These are phyloP conservation scores for Quercus ilex DNA, from an alignment of 306 rosid species.

Conservation along the genomic window DNA sequence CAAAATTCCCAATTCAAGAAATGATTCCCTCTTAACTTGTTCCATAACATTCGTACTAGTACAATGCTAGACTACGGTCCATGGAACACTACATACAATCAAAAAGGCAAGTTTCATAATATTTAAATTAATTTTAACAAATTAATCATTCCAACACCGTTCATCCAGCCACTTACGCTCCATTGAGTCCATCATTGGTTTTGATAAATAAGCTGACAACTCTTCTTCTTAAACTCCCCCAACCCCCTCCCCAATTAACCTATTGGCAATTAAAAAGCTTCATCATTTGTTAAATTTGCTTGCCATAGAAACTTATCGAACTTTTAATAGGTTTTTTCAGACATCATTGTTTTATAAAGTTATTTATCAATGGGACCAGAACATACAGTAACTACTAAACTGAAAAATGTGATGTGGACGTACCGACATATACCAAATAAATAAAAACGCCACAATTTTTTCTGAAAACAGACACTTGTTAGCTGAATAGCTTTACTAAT, in stretches of 20 bases:
- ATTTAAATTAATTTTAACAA: neutral
- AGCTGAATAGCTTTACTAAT: too few species aligned
- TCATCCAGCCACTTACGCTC: neutral
- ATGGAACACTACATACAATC: neutral
- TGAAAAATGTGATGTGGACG: neutral
- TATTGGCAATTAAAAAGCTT: neutral
- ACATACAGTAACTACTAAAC: neutral
- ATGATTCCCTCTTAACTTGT: conserved; percentile 4
- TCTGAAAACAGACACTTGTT: too few species aligned
- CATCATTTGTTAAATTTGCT: neutral
- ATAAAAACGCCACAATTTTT: too few species aligned
- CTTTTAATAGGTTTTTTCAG: neutral
- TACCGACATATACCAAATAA: too few species aligned
- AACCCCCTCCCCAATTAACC: neutral
- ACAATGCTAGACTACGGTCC: neutral
- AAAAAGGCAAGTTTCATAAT: neutral
- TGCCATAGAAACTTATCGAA: neutral
- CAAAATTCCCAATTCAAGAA: conserved; percentile 12
- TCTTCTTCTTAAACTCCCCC: neutral
- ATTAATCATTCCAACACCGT: neutral
- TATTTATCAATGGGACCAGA: neutral
- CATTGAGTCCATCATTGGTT: neutral
- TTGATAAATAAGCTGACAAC: neutral
- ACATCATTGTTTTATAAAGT: neutral
- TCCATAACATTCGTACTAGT: neutral